Evolutionary conservation across 2,329 filamentous ascomycete species (phyloP).

Genomic region (Tympanopsis confertula): DNA sequence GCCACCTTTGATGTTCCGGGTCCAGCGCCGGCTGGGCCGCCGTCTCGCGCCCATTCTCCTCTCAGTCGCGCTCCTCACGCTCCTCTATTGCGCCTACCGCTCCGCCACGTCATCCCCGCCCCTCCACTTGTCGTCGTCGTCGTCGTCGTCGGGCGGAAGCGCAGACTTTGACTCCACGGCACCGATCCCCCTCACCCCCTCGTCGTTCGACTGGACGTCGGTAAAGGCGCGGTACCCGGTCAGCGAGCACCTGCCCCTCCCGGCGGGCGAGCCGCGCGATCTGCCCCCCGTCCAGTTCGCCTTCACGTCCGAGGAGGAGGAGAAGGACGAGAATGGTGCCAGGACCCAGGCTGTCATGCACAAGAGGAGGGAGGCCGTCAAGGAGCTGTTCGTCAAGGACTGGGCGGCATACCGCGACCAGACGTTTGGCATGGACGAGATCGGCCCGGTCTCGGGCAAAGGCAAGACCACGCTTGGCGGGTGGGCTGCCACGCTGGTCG

Average conservation of each 20-base stretch:
- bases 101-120: neutral
- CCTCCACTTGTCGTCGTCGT: neutral
- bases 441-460: slow-evolving; percentile 26
- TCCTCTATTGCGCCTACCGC: neutral
- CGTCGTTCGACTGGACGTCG: slow-evolving; percentile 18
- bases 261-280: slow-evolving; percentile 8
- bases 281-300: slow-evolving; percentile 18
- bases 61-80: neutral
- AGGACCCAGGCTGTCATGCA: slow-evolving; percentile 2
- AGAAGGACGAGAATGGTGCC: slow-evolving; percentile 6
- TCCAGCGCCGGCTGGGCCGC: neutral
- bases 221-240: slow-evolving; percentile 15
- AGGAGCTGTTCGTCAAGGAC: slow-evolving; percentile 19
- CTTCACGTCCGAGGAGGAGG: slow-evolving; percentile 22
- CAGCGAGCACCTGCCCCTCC: slow-evolving; percentile 16
- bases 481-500: slow-evolving; percentile 33
- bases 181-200: slow-evolving; percentile 9
- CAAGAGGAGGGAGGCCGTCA: slow-evolving; percentile 15
- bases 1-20: neutral
- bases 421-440: slow-evolving; percentile 33
- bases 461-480: slow-evolving; percentile 29
- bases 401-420: slow-evolving; percentile 31
- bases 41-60: neutral
- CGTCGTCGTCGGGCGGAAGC: too few species aligned
- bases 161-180: neutral